Evolutionary conservation across 78 protist species (phyloP), one percentile per base, ranked within the genome.

Genomic region (Dictyostelium citrinum): DNA sequence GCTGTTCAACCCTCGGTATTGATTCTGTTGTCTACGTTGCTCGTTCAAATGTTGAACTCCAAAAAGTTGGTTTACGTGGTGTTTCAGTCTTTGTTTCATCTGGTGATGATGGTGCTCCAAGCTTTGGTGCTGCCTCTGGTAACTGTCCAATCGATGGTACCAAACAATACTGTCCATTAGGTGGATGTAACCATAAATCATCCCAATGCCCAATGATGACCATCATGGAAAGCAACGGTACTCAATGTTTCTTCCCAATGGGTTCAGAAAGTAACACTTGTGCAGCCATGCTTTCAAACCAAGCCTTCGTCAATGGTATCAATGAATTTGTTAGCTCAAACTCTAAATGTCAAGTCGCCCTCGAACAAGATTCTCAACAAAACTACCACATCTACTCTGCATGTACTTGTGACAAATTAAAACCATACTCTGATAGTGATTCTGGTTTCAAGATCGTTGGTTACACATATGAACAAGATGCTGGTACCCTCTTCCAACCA

Each of bases 91-190:
- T 92, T 16, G 74, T 84, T 22, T 91, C 96, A 3, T 43, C 95
- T 10, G 98, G 98, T 68, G 98, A 97, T 85, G 93, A 88, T 60
- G 98, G 98, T 80, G 96, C 91, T 27, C 78, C 86, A 72, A 71
- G 70, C 14, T 80, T 81, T 76, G 49, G 22, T 75, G 64, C 43
- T 37, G 78, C 95, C 76, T 77, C 90, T n/a, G 95, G 95, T 76
- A 91, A 91, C 81, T 83, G 91, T 43, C 95, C 95, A 78, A 35
- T 91, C 22, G 95, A 82, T 39, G 29, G 39, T 68, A 17, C 43
- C 41, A 31, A 55, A 55, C 64, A 12, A 39, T 91, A 91, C 29
- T 91, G 95, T 33, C 95, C 95, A 83, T 22, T 83, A 41, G 95
- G 95, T 33, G 95, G 95, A 39, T 91, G 95, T 83, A 46, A 71